Percentiles rank a stretch among this genome's conserved stretches.
phyloP scores from a whole-genome alignment of 768 basidiomycete species.

The Asterophora lycoperdoides region DNA sequence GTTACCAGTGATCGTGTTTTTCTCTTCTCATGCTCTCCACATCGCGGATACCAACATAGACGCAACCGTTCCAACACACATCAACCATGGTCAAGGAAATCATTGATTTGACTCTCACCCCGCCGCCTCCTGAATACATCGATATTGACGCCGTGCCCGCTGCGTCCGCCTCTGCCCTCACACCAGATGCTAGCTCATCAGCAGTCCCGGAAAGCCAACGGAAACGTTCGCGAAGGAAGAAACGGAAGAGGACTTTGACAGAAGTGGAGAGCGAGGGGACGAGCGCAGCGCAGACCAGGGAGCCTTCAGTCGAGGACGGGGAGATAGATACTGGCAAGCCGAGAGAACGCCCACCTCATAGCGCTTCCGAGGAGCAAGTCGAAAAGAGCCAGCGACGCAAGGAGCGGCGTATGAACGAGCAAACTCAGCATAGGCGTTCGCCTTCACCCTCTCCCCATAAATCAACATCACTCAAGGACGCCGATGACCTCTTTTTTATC shows the following conservation, averaged over 20 bases:
- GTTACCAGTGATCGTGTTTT: no score
- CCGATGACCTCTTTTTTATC: conserved; percentile 40
- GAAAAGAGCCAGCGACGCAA: conserved; percentile 1
- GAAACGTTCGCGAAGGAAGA: conserved; percentile 22
- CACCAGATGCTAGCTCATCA: neutral
- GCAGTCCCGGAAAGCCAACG: conserved; percentile 4
- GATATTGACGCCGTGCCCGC: neutral
- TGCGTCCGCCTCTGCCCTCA: neutral
- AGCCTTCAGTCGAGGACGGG: conserved; percentile 18
- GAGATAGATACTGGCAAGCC: conserved; percentile 9
- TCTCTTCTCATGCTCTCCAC: neutral
- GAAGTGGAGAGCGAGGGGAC: conserved; percentile 16
- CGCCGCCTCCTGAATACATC: conserved; percentile 3
- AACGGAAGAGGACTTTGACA: conserved; percentile 22
- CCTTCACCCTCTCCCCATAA: conserved; percentile 13
- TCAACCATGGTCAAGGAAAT: conserved; percentile 20
- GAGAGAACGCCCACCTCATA: neutral
- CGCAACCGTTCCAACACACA: neutral
- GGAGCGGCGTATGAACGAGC: conserved; percentile 5
- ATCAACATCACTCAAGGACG: conserved; percentile 14
- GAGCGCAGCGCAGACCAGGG: conserved; percentile 16
- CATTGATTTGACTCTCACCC: conserved; percentile 30
- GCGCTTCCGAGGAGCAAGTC: neutral
- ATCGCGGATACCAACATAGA: neutral
- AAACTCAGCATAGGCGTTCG: conserved; percentile 5